Base-by-base conservation (phyloP, 805 yeast species). In the Cyberlindnera saturnus region DNA sequence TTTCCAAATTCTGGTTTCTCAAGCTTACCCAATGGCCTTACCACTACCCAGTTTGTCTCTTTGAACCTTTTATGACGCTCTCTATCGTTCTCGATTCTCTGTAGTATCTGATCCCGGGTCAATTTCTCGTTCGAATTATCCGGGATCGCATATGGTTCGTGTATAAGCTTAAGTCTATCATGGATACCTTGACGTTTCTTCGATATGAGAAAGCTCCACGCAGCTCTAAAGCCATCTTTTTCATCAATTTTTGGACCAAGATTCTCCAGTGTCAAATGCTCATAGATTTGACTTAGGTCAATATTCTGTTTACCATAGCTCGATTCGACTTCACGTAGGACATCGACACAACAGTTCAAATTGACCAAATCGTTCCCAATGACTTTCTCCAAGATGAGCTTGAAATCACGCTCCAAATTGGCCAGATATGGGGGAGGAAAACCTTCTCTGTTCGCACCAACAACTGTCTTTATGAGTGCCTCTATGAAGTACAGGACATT, bases 61-160 rank as follows among this genome's bases (percentile, higher is more conserved):
- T 90, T 88, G 13, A 84, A 75, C 50, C 86, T 74, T 59, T 91
- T 91, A 56, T 87, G 89, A 44, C 96, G 70, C 60, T 91, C 99
- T 52, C 99, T 70, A 60, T 91, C 98, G 48, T 83, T 90, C 59
- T 91, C 97, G 82, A 91, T 88, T 46, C 98, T 68, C 32, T 77
- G 73, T 15, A 88, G 59, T 15, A 86, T 79, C 51, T 82, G 87
- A 38, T 78, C 73, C 30, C 57, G 58, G 1, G 70, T 52, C 23
- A 67, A 48, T 8, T 39, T 14, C 15, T 31, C 33, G 5, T 31
- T 15, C 10, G 2, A 14, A 7, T 14, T 14, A 6, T 31, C 16
- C 2, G 15, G 33, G 8, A 8, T 14, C 6, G 28, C 10, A 23
- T 23, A 23, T 9, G 41, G 38, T 9, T 42, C 41, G n/a, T 38